phyloP scores from a whole-genome alignment of 2,329 filamentous ascomycete species.

The Furcasterigmium sp. region DNA sequence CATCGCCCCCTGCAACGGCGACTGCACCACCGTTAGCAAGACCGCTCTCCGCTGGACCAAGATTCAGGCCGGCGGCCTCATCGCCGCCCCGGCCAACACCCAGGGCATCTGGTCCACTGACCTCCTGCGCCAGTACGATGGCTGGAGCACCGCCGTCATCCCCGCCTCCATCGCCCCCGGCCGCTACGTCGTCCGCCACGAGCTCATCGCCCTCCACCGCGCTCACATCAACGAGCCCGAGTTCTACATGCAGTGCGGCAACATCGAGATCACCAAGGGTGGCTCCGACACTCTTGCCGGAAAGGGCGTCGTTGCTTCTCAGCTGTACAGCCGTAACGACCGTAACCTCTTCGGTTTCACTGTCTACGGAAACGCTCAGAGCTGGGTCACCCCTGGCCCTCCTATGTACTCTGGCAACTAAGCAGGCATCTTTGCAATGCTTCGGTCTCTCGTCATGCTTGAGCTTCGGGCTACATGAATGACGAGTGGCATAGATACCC shows the following conservation, averaged over 20 bases:
- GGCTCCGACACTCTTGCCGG: slow-evolving; percentile 13
- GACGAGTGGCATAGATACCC: too few species aligned
- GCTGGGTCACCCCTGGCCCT: too few species aligned
- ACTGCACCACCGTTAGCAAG: slow-evolving; percentile 26
- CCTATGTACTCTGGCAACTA: too few species aligned
- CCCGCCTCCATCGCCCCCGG: slow-evolving; percentile 36
- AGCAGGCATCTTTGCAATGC: too few species aligned
- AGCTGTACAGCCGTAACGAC: slow-evolving; percentile 14
- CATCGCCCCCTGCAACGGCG: slow-evolving; percentile 36
- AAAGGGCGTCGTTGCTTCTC: slow-evolving; percentile 14
- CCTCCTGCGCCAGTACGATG: slow-evolving; percentile 40
- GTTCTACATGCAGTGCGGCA: slow-evolving; percentile 50
- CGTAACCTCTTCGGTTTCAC: background rate
- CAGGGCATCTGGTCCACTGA: slow-evolving; percentile 30
- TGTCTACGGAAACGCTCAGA: background rate
- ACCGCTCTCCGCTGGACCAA: slow-evolving; percentile 27
- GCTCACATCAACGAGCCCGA: slow-evolving; percentile 38
- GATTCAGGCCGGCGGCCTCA: slow-evolving; percentile 23
- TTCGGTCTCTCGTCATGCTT: too few species aligned
- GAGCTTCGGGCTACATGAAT: too few species aligned
- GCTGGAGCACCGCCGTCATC: slow-evolving; percentile 38
- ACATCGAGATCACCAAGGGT: slow-evolving; percentile 40
- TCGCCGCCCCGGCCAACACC: slow-evolving; percentile 22
- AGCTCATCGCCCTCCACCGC: slow-evolving; percentile 45
- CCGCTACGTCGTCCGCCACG: slow-evolving; percentile 45